These are phyloP conservation scores for Xylariaceae sp. DNA, from an alignment of 2,329 filamentous ascomycete genomes.

Conservation along the genomic window DNA sequence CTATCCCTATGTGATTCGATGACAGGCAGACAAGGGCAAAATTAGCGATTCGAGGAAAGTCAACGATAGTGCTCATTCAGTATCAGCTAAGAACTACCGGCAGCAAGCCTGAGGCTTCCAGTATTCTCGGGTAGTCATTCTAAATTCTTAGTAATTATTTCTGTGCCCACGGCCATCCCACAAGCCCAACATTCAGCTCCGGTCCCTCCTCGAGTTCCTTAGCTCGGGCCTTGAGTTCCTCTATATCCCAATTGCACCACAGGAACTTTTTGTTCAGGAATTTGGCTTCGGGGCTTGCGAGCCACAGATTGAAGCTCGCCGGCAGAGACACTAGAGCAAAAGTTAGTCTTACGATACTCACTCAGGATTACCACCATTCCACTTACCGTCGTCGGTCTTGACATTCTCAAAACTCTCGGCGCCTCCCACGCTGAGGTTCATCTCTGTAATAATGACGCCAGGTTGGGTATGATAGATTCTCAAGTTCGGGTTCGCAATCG, in stretches of 20 bases:
- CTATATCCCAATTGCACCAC: conserved; percentile 59
- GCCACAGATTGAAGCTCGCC: conserved; percentile 53
- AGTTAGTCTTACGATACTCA: conserved; percentile 18
- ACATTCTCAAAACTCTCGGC: conserved; percentile 28
- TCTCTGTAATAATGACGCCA: conserved; percentile 43
- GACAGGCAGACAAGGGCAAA: too few relatives aligned
- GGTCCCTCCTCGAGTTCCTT: conserved; percentile 41
- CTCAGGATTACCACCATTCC: not conserved
- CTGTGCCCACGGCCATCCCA: conserved; percentile 27
- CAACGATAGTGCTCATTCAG: too few relatives aligned
- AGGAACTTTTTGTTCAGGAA: conserved; percentile 55
- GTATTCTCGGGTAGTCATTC: too few relatives aligned
- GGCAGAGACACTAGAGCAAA: conserved; percentile 42
- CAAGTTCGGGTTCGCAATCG: conserved; percentile 48
- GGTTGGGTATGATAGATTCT: conserved; percentile 53
- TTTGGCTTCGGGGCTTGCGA: conserved; percentile 50
- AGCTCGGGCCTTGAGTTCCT: conserved; percentile 52
- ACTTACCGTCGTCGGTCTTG: conserved; percentile 41
- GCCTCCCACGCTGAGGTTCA: conserved; percentile 30
- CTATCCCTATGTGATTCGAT: too few relatives aligned
- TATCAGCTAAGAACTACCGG: too few relatives aligned
- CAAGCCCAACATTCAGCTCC: conserved; percentile 28
- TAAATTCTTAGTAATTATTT: not conserved
- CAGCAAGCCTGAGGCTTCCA: too few relatives aligned
- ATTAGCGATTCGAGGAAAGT: too few relatives aligned